phyloP scores from a whole-genome alignment of 2,329 filamentous ascomycete genomes.

The Grosmannia huntii region DNA sequence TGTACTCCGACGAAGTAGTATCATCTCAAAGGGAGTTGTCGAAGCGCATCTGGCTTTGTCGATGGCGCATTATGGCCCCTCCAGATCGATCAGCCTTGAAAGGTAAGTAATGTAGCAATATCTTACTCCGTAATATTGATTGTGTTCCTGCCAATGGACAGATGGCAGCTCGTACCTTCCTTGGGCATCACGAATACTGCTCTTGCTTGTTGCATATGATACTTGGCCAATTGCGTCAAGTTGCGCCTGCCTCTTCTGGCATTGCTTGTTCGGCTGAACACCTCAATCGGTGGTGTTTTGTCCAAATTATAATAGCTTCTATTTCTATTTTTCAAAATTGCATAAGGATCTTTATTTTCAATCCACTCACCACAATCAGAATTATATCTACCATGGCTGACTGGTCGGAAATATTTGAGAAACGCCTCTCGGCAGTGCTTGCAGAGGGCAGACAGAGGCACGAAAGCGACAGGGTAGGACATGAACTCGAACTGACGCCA shows the following conservation, averaged over 20 bases:
- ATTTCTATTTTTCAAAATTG: neutral
- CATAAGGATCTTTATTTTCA: neutral
- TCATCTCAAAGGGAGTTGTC: neutral
- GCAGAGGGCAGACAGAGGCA: neutral
- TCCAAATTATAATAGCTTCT: neutral
- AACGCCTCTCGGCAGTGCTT: slow-evolving; percentile 9
- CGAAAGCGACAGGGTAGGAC: neutral
- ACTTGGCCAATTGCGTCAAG: neutral
- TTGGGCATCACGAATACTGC: neutral
- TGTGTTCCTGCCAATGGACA: neutral
- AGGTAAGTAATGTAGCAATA: neutral
- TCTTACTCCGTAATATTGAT: neutral
- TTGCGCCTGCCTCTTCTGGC: neutral
- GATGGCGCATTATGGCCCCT: neutral
- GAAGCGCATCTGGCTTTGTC: neutral
- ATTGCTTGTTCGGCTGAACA: neutral
- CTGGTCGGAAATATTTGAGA: slow-evolving; percentile 11
- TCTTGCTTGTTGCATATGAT: neutral
- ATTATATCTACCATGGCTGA: slow-evolving; percentile 3
- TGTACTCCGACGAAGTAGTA: too few species aligned
- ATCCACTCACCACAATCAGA: neutral
- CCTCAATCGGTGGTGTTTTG: neutral
- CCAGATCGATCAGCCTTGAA: neutral
- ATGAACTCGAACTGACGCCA: slow-evolving; percentile 5
- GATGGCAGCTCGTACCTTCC: neutral